These are phyloP conservation scores for Parasitella parasitica DNA, from an alignment of 371 early-diverging fungal genomes.

Conservation along the genomic window DNA sequence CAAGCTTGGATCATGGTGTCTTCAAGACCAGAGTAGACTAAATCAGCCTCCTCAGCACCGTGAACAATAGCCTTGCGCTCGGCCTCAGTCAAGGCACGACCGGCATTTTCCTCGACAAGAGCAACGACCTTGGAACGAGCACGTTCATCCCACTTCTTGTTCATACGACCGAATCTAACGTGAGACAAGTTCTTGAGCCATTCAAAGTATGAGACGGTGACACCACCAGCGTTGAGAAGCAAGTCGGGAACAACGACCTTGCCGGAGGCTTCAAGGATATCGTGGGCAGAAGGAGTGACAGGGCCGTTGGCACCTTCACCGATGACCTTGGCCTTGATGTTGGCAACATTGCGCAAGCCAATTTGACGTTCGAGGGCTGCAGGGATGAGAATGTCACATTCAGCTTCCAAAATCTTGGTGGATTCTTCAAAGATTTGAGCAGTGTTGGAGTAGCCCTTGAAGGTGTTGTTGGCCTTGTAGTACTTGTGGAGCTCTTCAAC, in stretches of 20 bases:
- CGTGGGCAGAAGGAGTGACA: conserved; percentile 80
- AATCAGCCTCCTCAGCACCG: conserved; percentile 90
- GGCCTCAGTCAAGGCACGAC: conserved; percentile 57
- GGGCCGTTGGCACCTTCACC: conserved; percentile 93
- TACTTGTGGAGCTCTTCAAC: conserved; percentile 71
- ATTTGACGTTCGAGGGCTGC: conserved; percentile 90
- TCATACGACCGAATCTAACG: conserved; percentile 90
- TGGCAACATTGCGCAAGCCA: conserved; percentile 72
- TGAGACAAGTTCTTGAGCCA: conserved; percentile 88
- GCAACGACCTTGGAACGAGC: conserved; percentile 75
- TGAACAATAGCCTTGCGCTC: conserved; percentile 81
- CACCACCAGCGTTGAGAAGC: conserved; percentile 86
- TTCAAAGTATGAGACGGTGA: conserved; percentile 84
- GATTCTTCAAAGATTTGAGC: conserved; percentile 63
- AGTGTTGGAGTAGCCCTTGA: conserved; percentile 68
- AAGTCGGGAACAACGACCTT: conserved; percentile 81
- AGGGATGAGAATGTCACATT: conserved; percentile 86
- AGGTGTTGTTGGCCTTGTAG: conserved; percentile 64
- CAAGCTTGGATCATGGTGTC: conserved; percentile 88
- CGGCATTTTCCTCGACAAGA: conserved; percentile 81
- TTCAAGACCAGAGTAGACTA: conserved; percentile 89
- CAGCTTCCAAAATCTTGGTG: conserved; percentile 69
- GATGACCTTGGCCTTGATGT: conserved; percentile 83
- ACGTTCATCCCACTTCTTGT: conserved; percentile 88
- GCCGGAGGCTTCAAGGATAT: conserved; percentile 65